Percentiles rank a stretch among this genome's conserved stretches.
Conservation (phyloP, 1,284 basidiomycete species). For the Boletus albobrunnescens region DNA sequence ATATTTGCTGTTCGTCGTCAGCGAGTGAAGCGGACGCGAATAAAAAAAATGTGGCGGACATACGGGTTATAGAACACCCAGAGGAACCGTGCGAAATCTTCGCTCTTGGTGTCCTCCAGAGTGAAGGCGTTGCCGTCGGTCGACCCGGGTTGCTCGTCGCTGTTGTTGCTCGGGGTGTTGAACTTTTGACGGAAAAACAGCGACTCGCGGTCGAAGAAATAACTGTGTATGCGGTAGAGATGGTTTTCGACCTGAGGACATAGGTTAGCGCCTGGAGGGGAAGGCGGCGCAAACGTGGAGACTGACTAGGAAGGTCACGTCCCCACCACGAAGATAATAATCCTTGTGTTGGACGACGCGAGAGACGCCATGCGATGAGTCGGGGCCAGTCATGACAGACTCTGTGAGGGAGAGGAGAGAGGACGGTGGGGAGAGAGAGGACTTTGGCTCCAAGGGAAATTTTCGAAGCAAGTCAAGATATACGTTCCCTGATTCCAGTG, state of each 20-base stretch:
- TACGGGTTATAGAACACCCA: slow-evolving; percentile 68
- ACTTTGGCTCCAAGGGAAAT: slow-evolving; percentile 33
- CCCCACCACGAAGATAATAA: slow-evolving; percentile 53
- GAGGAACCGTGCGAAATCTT: slow-evolving; percentile 52
- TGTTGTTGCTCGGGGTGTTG: slow-evolving; percentile 26
- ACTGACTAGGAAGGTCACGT: slow-evolving; percentile 52
- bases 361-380: slow-evolving; percentile 25
- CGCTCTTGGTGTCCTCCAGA: slow-evolving; percentile 42
- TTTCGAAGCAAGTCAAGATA: slow-evolving; percentile 35
- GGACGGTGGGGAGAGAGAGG: slow-evolving; percentile 24
- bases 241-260: slow-evolving; percentile 42
- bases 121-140: slow-evolving; percentile 41
- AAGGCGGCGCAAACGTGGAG: background rate
- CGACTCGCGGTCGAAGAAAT: slow-evolving; percentile 60
- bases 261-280: slow-evolving; percentile 12
- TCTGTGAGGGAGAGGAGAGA: slow-evolving; percentile 23
- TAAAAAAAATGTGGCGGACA: slow-evolving; percentile 22
- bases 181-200: slow-evolving; percentile 47
- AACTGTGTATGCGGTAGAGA: slow-evolving; percentile 47
- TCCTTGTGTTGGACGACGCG: slow-evolving; percentile 36
- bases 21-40: background rate
- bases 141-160: slow-evolving; percentile 38
- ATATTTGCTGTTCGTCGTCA: slow-evolving; percentile 42
- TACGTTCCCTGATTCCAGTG: slow-evolving; percentile 30
- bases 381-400: slow-evolving; percentile 24